phyloP scores from a whole-genome alignment of 2,329 filamentous ascomycete genomes.

The Penicillium sp. region DNA sequence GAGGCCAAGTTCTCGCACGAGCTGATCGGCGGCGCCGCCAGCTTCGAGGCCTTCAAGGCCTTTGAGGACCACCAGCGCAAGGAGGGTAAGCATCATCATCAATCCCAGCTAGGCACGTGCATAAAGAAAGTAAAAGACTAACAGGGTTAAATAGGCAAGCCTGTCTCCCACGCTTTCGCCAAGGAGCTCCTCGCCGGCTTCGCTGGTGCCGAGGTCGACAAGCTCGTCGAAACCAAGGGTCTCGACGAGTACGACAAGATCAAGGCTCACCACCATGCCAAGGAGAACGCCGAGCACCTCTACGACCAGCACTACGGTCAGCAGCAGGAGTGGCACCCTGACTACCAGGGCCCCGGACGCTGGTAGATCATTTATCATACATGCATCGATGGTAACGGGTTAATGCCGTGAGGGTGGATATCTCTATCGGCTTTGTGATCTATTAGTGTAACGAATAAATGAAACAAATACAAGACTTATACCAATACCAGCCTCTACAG shows the following conservation, averaged over 20 bases:
- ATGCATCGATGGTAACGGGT: background rate
- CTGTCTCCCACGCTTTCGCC: conserved; percentile 68
- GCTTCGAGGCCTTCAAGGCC: conserved; percentile 75
- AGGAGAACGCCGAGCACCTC: conserved; percentile 55
- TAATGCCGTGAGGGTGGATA: background rate
- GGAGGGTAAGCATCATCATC: conserved; percentile 50
- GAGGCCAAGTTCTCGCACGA: conserved; percentile 68
- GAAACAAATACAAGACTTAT: background rate
- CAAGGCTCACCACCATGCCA: conserved; percentile 57
- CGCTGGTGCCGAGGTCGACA: conserved; percentile 71
- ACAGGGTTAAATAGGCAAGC: conserved; percentile 53
- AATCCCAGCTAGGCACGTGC: background rate
- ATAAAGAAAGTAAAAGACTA: background rate
- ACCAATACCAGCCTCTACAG: no score
- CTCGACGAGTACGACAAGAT: conserved; percentile 56
- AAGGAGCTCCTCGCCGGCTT: conserved; percentile 73
- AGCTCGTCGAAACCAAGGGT: conserved; percentile 69
- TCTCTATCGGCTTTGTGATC: background rate
- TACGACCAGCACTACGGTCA: conserved; percentile 60
- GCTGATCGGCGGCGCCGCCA: conserved; percentile 68
- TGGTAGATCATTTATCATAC: conserved; percentile 8
- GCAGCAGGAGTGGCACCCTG: conserved; percentile 54
- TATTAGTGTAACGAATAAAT: background rate
- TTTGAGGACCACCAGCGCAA: conserved; percentile 72
- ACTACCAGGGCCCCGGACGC: conserved; percentile 14